Evolutionary conservation across 164 flowering plant species (phyloP), one percentile per base, ranked within the genome.

Genomic region (Liquidambar formosana): DNA sequence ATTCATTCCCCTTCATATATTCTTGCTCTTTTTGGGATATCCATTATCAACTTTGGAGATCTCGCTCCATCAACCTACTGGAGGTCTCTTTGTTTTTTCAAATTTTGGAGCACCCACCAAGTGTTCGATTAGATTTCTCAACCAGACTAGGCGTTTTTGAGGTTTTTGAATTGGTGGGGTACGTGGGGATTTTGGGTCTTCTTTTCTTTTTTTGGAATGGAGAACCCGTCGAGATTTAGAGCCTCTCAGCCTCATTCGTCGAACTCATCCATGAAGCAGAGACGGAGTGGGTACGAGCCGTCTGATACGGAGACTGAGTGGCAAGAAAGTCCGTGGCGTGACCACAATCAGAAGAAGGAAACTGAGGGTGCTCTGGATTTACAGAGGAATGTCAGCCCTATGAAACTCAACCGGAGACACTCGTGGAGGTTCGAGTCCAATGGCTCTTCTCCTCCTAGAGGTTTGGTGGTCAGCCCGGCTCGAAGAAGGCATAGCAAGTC

Each of bases 271-370:
- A 53, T 23, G 72, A 80, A 69, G 76, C 81, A 75, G 66, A 72
- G 75, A 72, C 67, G 79, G 66, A 86, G 88, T 57, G 92, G 94
- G 5, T 88, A 89, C 60, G 94, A 89, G 70, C 94, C 94, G 10
- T 88, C 92, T 0, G 94, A 89, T 61, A 81, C 88, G 0, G 94
- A 89, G 71, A 80, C 81, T 8, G 94, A 89, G 1, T 82, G 81
- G 83, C 81, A 78, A 2, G 88, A 86, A 9, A 77, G 73, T 46
- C 88, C 81, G 0, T 63, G 78, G 82, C 66, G 44, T 45, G 84
- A 79, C 0, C 41, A 8, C 15, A 53, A 70, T 15, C 51, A 28
- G n/a, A 61, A 33, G 46, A 69, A 52, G 54, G 65, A 44, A 16
- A 75, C 26, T 70, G 27, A 59, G 8, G 48, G 46, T 43, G 11